These are phyloP conservation scores for Hymenoscyphus occultus DNA, from an alignment of 2,329 filamentous ascomycete genomes.

Conservation along the genomic window DNA sequence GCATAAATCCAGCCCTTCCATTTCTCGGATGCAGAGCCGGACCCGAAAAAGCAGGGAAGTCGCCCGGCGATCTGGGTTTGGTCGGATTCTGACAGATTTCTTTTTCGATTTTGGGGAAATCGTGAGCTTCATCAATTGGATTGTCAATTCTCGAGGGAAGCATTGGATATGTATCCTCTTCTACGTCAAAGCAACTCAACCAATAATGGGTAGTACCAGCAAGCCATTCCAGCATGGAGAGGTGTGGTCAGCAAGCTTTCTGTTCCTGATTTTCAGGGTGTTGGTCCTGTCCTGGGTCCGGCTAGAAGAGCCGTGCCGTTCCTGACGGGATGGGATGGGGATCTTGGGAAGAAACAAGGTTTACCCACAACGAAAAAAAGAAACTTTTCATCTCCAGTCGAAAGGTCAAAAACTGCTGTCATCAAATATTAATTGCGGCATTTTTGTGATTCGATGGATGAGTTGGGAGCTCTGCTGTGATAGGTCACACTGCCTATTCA, in stretches of 20 bases:
- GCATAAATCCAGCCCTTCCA: not conserved
- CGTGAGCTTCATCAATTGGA: not conserved
- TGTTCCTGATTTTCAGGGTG: not conserved
- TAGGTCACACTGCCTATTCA: not conserved
- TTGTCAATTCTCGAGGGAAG: not conserved
- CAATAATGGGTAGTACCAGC: not conserved
- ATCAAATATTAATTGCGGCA: conserved; percentile 9
- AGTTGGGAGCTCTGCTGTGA: not conserved
- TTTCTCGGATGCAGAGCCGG: not conserved
- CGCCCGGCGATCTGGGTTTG: not conserved
- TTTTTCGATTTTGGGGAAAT: not conserved
- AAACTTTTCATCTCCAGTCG: not conserved
- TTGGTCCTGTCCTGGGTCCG: not conserved
- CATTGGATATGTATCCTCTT: not conserved
- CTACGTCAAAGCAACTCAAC: not conserved
- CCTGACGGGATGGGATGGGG: not conserved
- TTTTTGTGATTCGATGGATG: conserved; percentile 15
- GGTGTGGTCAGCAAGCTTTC: not conserved
- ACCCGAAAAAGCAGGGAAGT: not conserved
- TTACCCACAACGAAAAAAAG: not conserved
- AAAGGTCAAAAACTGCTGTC: not conserved
- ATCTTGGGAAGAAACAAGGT: not conserved
- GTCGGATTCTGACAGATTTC: not conserved
- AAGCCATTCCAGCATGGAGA: not conserved
- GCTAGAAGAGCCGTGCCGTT: not conserved